Percentiles rank a stretch among this genome's conserved stretches.
phyloP scores from a whole-genome alignment of 306 rosid genomes.

The Astragalus glycyphyllos region DNA sequence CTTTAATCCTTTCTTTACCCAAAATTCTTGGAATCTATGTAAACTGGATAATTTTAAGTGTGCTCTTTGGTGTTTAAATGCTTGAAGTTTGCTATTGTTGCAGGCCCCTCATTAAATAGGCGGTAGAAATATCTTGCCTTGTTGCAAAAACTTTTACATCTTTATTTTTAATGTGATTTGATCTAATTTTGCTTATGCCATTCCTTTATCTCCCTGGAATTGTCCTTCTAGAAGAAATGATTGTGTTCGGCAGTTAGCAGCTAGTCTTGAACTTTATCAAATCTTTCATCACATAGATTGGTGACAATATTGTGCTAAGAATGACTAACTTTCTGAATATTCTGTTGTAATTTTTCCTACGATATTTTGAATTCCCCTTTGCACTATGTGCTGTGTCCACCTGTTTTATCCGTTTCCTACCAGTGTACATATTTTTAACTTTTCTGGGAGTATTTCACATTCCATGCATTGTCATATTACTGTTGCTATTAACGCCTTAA shows the following conservation, averaged over 20 bases:
- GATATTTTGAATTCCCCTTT: not conserved
- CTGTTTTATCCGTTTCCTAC: not conserved
- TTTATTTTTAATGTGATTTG: not conserved
- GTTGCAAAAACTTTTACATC: not conserved
- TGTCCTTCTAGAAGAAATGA: not conserved
- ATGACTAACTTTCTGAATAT: not conserved
- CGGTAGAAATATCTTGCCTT: not conserved
- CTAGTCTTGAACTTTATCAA: not conserved
- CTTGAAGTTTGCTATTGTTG: too few species aligned
- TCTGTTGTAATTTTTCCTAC: not conserved
- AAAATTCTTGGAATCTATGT: too few species aligned
- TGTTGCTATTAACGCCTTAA: not conserved
- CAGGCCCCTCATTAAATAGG: too few species aligned
- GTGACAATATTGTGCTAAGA: not conserved
- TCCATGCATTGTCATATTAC: not conserved
- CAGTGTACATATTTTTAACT: not conserved
- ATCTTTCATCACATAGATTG: not conserved
- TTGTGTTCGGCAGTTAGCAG: not conserved
- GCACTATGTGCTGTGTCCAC: not conserved
- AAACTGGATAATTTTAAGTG: too few species aligned
- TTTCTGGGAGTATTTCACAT: not conserved
- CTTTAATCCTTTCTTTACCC: too few species aligned
- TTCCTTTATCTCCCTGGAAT: not conserved
- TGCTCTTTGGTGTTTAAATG: too few species aligned
- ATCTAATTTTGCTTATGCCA: not conserved